Conservation (phyloP, 2,329 filamentous ascomycete species). For the Pyricularia sp. region DNA sequence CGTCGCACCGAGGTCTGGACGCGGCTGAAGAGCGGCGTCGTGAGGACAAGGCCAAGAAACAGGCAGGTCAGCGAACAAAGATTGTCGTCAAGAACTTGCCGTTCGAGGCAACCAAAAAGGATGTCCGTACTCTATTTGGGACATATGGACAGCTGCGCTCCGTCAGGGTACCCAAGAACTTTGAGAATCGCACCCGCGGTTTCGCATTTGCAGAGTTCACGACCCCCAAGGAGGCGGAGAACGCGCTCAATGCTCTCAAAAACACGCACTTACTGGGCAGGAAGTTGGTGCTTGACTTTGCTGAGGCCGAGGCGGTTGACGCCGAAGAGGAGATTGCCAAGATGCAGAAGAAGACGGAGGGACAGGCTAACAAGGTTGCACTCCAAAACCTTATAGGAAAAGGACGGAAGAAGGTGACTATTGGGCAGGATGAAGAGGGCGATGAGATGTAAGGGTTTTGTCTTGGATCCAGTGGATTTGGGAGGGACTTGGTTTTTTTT, state of each 20-base stretch:
- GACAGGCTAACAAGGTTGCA: slow-evolving; percentile 81
- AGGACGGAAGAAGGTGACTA: slow-evolving; percentile 11
- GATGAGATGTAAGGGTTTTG: not conserved
- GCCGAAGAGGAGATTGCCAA: slow-evolving; percentile 91
- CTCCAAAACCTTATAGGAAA: slow-evolving; percentile 75
- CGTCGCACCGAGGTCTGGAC: slow-evolving; percentile 76
- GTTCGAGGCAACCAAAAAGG: slow-evolving; percentile 89
- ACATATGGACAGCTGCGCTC: slow-evolving; percentile 87
- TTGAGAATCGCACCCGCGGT: slow-evolving; percentile 75
- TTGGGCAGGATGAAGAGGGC: not conserved
- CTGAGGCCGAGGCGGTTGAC: slow-evolving; percentile 75
- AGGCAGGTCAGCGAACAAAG: slow-evolving; percentile 67
- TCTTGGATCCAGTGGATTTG: not conserved
- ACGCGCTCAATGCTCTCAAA: slow-evolving; percentile 79
- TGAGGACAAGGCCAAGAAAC: slow-evolving; percentile 72
- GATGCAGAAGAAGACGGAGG: slow-evolving; percentile 91
- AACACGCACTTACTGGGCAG: slow-evolving; percentile 90
- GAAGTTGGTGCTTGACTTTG: slow-evolving; percentile 81
- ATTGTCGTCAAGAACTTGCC: slow-evolving; percentile 97
- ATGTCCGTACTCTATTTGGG: slow-evolving; percentile 72
- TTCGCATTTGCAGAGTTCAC: slow-evolving; percentile 97
- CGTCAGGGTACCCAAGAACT: slow-evolving; percentile 89
- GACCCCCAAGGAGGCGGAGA: slow-evolving; percentile 74
- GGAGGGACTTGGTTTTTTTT: not conserved
- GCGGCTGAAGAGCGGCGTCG: slow-evolving; percentile 75